phyloP scores from a whole-genome alignment of 257 asterid species.

The Verbena officinalis region DNA sequence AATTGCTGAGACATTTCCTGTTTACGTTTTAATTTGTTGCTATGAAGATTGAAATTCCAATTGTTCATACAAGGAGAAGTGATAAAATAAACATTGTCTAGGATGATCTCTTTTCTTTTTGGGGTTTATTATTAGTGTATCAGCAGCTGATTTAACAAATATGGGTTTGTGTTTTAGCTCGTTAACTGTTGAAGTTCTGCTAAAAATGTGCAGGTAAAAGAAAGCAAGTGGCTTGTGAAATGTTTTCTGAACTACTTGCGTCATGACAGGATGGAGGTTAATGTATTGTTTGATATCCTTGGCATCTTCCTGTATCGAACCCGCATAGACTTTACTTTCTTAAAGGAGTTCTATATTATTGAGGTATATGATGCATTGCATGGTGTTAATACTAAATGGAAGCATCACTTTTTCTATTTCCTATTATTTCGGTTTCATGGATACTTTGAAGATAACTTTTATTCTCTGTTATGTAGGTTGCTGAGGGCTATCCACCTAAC shows the following conservation, averaged over 20 bases:
- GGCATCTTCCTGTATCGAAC: constrained; percentile 87
- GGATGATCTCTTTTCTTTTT: too few species aligned
- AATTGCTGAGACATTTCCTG: too few species aligned
- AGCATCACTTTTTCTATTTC: constrained; percentile 18
- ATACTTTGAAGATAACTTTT: constrained; percentile 23
- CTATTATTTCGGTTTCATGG: background rate
- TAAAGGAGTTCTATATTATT: constrained; percentile 94
- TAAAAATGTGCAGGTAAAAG: constrained; percentile 77
- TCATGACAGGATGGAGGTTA: constrained; percentile 85
- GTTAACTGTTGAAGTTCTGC: constrained; percentile 22
- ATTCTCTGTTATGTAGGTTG: constrained; percentile 58
- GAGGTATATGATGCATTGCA: constrained; percentile 58
- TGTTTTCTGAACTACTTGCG: constrained; percentile 92
- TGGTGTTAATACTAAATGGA: constrained; percentile 16
- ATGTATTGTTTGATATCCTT: constrained; percentile 89
- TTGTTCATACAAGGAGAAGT: too few species aligned
- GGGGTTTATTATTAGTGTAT: background rate
- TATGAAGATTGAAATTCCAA: too few species aligned
- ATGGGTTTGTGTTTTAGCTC: constrained; percentile 14
- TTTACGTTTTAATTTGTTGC: too few species aligned
- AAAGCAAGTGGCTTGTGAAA: constrained; percentile 99
- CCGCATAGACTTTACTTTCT: constrained; percentile 94
- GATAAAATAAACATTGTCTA: too few species aligned
- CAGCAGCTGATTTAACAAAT: constrained; percentile 20
- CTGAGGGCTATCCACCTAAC: constrained; percentile 92